Base-by-base conservation (phyloP, 2,329 filamentous ascomycete species). In the Ceratocystis destructans region DNA sequence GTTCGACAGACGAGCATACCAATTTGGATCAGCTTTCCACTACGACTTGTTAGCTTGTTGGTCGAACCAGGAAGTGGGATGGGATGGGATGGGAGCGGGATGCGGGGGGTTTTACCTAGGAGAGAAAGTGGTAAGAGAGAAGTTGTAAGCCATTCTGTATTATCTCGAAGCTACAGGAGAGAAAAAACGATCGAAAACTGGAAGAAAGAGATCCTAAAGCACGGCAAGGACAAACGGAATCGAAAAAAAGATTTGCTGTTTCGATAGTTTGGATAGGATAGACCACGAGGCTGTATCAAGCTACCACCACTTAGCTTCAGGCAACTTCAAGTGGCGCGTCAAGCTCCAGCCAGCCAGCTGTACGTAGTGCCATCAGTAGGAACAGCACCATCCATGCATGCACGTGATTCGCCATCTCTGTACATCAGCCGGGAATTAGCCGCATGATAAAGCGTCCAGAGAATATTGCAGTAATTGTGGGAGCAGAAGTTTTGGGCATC, bases 41-140 rank as follows among this genome's bases (percentile, higher is more conserved):
- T 97, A 69, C 69, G 77, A 83, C 80, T 76, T 73, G 73, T 69
- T 65, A 68, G 68, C 61, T 61, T 59, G 55, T 48, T 45, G 48
- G 10, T 12, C 62, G 66, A 61, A 70, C 59, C 55, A 41, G 37
- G 61, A 67, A 68, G 72, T 70, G 72, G 71, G 64, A 69, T 68
- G 67, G 53, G 64, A 69, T 68, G 67, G 53, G 37, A 41, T 41
- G 37, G 37, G 37, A 41, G 28, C 37, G 17, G n/a, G 20, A 68
- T 66, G 64, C 67, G 67, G 55, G 68, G 67, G 70, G 69, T 55
- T 85, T 78, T 86, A 95, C 94, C 93, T 99, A 77, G 94, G 94
- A 74, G 94, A 97, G 87, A 99, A 99, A 71, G 94, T 99, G 70
- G 94, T 99, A 76, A 99, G 84, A 68, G 94, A 99, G 86, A 99